A percentile compares a stretch with the other conserved stretches of the same genome.
phyloP scores from a whole-genome alignment of 345 rosid genomes.

The Eucalyptus grandis region DNA sequence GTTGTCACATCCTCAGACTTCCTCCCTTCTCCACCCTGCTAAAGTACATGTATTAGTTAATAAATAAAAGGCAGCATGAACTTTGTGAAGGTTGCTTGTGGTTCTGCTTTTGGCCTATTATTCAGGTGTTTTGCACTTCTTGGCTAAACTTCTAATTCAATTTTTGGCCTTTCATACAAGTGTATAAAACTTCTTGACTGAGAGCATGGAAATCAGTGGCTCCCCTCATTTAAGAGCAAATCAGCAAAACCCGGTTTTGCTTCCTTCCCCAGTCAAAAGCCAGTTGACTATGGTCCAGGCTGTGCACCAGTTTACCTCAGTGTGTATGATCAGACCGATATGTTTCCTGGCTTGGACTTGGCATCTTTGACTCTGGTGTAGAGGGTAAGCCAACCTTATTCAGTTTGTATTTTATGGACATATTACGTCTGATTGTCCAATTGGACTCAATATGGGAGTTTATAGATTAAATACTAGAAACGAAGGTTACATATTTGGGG shows the following conservation, averaged over 20 bases:
- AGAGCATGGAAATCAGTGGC: slow-evolving; percentile 44
- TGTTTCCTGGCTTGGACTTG: slow-evolving; percentile 88
- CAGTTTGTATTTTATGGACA: background rate
- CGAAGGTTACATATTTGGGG: background rate
- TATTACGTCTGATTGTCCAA: background rate
- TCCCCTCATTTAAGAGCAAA: slow-evolving; percentile 34
- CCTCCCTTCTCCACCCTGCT: background rate
- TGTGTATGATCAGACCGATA: slow-evolving; percentile 83
- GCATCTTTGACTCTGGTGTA: slow-evolving; percentile 90
- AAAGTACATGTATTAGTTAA: background rate
- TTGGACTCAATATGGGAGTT: background rate
- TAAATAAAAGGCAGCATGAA: background rate
- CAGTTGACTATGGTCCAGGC: slow-evolving; percentile 36
- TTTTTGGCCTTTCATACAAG: background rate
- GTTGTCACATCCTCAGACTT: background rate
- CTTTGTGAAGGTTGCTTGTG: background rate
- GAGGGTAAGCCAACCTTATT: slow-evolving; percentile 50
- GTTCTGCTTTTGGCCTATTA: background rate
- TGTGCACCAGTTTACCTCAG: slow-evolving; percentile 72
- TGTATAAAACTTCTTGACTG: background rate
- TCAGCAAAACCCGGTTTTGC: slow-evolving; percentile 47
- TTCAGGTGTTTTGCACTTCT: background rate
- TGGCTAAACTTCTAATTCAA: background rate
- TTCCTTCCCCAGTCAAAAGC: slow-evolving; percentile 57
- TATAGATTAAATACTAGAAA: background rate